Conservation (phyloP, 2,329 filamentous ascomycete species). For the Epichloe typhina region DNA sequence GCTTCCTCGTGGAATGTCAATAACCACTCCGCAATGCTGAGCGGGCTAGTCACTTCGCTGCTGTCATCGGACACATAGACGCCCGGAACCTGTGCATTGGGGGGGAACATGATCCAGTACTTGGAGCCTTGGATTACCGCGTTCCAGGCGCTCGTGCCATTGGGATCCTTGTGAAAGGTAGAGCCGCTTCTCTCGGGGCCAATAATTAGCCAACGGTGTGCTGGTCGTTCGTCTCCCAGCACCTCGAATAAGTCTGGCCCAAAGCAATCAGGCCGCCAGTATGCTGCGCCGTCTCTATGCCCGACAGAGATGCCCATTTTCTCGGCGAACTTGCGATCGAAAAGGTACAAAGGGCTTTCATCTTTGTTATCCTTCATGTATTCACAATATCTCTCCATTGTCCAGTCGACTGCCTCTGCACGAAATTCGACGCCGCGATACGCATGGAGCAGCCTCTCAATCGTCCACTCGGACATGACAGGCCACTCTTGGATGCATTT, state of each 20-base stretch:
- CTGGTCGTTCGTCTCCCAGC: conserved; percentile 64
- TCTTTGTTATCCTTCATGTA: conserved; percentile 74
- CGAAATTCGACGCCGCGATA: conserved; percentile 62
- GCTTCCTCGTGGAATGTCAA: conserved; percentile 80
- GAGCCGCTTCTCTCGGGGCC: conserved; percentile 78
- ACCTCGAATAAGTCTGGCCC: conserved; percentile 76
- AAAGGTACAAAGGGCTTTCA: conserved; percentile 85
- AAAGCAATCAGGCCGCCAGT: conserved; percentile 75
- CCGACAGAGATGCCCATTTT: conserved; percentile 68
- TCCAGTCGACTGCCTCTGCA: conserved; percentile 91
- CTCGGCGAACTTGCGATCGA: conserved; percentile 73
- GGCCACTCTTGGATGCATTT: conserved; percentile 73
- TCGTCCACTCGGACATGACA: conserved; percentile 59
- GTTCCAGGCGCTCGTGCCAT: conserved; percentile 77
- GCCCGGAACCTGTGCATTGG: conserved; percentile 64
- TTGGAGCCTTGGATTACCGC: conserved; percentile 81
- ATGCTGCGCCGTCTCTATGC: conserved; percentile 37
- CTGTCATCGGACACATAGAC: conserved; percentile 83
- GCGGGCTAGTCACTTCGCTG: conserved; percentile 82
- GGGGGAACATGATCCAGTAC: conserved; percentile 98
- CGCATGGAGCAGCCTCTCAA: conserved; percentile 48
- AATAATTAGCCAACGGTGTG: conserved; percentile 85
- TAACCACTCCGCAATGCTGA: conserved; percentile 96
- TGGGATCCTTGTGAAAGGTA: conserved; percentile 82
- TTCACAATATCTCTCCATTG: conserved; percentile 61